Evolutionary conservation across 768 basidiomycete genomes (phyloP).

Genomic region (Termitomyces sp.): DNA sequence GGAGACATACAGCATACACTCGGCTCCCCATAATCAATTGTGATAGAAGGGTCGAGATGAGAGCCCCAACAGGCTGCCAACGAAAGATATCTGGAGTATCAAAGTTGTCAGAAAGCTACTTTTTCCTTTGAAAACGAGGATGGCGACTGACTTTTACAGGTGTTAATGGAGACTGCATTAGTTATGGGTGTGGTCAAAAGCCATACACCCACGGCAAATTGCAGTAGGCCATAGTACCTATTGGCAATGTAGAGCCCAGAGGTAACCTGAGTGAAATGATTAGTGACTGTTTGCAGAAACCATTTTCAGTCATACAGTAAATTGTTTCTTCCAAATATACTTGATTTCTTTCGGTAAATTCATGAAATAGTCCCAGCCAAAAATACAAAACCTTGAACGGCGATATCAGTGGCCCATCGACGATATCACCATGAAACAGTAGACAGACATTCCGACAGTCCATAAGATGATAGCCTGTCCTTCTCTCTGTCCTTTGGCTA

Average conservation of each 20-base stretch:
- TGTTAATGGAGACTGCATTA: slow-evolving; percentile 10
- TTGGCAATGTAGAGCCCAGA: slow-evolving; percentile 18
- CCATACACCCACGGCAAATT: slow-evolving; percentile 11
- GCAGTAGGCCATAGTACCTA: slow-evolving; percentile 22
- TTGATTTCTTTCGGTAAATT: slow-evolving; percentile 21
- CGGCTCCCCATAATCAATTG: slow-evolving; percentile 22
- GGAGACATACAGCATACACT: slow-evolving; percentile 19
- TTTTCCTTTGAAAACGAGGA: not conserved
- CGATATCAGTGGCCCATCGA: slow-evolving; percentile 1
- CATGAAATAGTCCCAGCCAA: slow-evolving; percentile 24
- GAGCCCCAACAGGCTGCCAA: slow-evolving; percentile 22
- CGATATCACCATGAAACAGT: not conserved
- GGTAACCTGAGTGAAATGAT: slow-evolving; percentile 9
- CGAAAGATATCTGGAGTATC: slow-evolving; percentile 15
- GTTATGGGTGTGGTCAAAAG: slow-evolving; percentile 16
- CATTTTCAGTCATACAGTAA: slow-evolving; percentile 13
- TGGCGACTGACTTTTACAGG: slow-evolving; percentile 14
- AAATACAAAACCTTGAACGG: slow-evolving; percentile 23
- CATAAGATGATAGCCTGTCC: slow-evolving; percentile 20
- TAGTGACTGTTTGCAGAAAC: not conserved
- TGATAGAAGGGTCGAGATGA: slow-evolving; percentile 22
- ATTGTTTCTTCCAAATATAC: slow-evolving; percentile 22
- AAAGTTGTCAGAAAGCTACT: not conserved
- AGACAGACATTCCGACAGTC: slow-evolving; percentile 21
- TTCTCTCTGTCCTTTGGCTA: slow-evolving; percentile 15